phyloP scores from a whole-genome alignment of 2,329 filamentous ascomycete genomes.

The Neofusicoccum kwambonambiense region DNA sequence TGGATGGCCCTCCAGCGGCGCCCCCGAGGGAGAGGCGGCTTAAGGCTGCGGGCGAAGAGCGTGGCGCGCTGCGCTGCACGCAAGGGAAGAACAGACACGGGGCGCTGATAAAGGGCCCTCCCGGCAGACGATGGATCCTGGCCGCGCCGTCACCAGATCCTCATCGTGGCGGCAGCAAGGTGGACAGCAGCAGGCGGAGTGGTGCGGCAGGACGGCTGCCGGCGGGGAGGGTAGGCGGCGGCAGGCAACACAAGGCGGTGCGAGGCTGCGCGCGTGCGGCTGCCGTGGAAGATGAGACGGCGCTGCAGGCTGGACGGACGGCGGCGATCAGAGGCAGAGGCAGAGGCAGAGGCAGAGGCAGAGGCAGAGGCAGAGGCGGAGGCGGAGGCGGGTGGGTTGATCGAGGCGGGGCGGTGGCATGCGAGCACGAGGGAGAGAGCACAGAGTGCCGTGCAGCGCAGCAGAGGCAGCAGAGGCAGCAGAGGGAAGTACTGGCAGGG shows the following conservation, averaged over 20 bases:
- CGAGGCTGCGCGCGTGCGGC: background rate
- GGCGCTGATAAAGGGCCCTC: background rate
- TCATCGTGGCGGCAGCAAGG: background rate
- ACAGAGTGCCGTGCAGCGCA: background rate
- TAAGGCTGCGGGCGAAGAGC: background rate
- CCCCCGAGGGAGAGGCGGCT: background rate
- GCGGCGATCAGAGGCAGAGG: background rate
- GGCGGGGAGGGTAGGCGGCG: background rate
- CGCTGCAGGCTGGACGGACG: background rate
- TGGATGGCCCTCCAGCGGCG: background rate
- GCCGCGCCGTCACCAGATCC: constrained; percentile 10
- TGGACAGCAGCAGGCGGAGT: background rate
- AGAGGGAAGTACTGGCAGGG: background rate
- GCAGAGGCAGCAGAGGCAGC: too few relatives aligned
- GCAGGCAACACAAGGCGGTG: background rate
- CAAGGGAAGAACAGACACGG: constrained; percentile 2
- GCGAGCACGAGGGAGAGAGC: background rate
- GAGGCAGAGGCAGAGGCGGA: background rate
- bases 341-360: background rate
- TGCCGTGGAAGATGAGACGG: constrained; percentile 5
- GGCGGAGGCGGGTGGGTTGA: background rate
- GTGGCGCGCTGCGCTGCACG: background rate
- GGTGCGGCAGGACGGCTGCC: too few relatives aligned
- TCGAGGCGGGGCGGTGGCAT: background rate
- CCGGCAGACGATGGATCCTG: constrained; percentile 4